A percentile compares a stretch with the other conserved stretches of the same genome.
These are phyloP conservation scores for Leonotis leonurus DNA, from an alignment of 257 asterid genomes.

Conservation along the genomic window DNA sequence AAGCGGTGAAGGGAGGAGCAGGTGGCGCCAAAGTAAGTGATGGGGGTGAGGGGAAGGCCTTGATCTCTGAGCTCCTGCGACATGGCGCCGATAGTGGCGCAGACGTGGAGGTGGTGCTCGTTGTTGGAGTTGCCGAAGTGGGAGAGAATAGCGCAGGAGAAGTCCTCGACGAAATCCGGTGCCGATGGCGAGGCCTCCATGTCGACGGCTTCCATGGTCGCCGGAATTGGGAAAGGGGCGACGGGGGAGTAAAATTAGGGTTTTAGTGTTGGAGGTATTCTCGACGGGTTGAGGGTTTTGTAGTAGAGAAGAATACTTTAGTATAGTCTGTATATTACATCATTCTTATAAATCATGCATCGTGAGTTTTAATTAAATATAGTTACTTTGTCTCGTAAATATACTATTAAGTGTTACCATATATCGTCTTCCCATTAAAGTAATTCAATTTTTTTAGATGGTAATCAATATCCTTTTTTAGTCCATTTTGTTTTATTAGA, in stretches of 20 bases:
- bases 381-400: too few relatives aligned
- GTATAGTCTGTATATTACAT: too few relatives aligned
- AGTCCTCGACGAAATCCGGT: slow-evolving; percentile 21
- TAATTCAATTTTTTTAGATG: too few relatives aligned
- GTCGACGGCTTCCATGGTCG: slow-evolving; percentile 41
- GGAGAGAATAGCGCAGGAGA: slow-evolving; percentile 47
- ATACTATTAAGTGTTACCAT: too few relatives aligned
- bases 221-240: slow-evolving; percentile 5
- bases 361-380: too few relatives aligned
- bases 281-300: background rate
- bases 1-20: slow-evolving; percentile 69
- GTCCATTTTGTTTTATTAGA: too few relatives aligned
- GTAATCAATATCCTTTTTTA: too few relatives aligned
- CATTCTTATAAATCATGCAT: too few relatives aligned
- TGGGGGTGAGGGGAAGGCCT: slow-evolving; percentile 44
- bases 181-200: slow-evolving; percentile 29
- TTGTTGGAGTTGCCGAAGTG: slow-evolving; percentile 41
- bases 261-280: too few relatives aligned
- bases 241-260: too few relatives aligned
- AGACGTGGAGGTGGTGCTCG: slow-evolving; percentile 74
- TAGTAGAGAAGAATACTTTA: too few relatives aligned
- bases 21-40: slow-evolving; percentile 73
- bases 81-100: slow-evolving; percentile 70
- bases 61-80: slow-evolving; percentile 72
- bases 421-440: too few relatives aligned